phyloP scores from a whole-genome alignment of 305 asterid genomes.

The Fraxinus xanthoxyloides region DNA sequence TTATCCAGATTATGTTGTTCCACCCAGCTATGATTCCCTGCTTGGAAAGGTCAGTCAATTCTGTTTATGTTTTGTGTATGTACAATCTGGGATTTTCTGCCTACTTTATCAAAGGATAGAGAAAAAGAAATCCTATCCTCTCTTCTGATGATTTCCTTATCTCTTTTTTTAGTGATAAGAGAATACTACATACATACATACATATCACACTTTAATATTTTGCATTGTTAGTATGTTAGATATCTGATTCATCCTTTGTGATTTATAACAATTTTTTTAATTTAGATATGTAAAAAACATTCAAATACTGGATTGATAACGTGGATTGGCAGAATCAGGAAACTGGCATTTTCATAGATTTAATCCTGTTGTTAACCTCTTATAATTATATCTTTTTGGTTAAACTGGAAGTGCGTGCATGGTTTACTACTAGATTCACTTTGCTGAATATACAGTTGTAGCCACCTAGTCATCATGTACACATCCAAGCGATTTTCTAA shows the following conservation, averaged over 20 bases:
- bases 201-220: background rate
- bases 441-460: background rate
- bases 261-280: background rate
- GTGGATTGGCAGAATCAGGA: background rate
- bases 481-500: background rate
- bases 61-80: constrained; percentile 13
- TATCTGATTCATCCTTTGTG: too few species aligned
- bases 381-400: background rate
- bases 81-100: background rate
- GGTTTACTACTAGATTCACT: background rate
- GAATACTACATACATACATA: too few species aligned
- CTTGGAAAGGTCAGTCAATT: constrained; percentile 77
- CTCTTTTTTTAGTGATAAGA: background rate
- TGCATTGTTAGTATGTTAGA: too few species aligned
- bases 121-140: background rate
- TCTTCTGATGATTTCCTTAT: background rate
- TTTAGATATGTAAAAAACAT: background rate
- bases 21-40: constrained; percentile 97
- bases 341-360: background rate
- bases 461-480: background rate
- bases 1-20: constrained; percentile 95
- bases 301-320: background rate
- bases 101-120: background rate
- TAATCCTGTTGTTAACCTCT: background rate
- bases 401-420: background rate